Conservation (phyloP, 2,329 filamentous ascomycete species). For the Pezicula carpinea region DNA sequence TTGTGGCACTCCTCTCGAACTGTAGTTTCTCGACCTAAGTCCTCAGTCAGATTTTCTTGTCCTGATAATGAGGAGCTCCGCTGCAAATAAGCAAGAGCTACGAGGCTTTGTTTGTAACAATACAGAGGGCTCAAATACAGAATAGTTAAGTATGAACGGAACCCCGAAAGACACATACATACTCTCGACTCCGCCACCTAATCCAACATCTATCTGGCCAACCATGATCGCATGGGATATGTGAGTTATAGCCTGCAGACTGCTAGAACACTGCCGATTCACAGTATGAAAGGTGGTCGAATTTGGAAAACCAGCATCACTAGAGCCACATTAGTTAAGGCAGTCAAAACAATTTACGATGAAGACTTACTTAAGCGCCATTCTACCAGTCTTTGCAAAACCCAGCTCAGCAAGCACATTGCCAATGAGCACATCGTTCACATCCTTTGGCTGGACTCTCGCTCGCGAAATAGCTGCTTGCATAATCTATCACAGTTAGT, state of each 20-base stretch:
- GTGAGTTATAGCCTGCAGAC: slow-evolving; percentile 57
- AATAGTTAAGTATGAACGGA: no score
- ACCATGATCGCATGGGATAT: slow-evolving; percentile 57
- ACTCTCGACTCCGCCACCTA: slow-evolving; percentile 65
- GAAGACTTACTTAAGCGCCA: slow-evolving; percentile 46
- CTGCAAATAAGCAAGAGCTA: no score
- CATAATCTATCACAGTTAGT: slow-evolving; percentile 17
- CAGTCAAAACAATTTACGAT: no score
- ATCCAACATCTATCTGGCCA: slow-evolving; percentile 55
- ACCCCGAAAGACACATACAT: slow-evolving; percentile 40
- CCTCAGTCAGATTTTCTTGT: no score
- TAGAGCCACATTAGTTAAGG: no score
- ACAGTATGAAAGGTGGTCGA: slow-evolving; percentile 60
- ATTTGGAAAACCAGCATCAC: slow-evolving; percentile 54
- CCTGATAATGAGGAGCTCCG: no score
- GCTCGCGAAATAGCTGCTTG: slow-evolving; percentile 53
- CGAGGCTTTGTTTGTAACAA: no score
- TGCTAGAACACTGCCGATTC: slow-evolving; percentile 61
- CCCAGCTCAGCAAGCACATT: slow-evolving; percentile 63
- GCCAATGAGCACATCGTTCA: slow-evolving; percentile 61
- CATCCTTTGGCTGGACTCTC: slow-evolving; percentile 53
- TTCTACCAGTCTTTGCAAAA: slow-evolving; percentile 62
- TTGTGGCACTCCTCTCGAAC: slow-evolving; percentile 56
- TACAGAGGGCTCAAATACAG: no score
- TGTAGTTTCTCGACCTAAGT: slow-evolving; percentile 53